Evolutionary conservation across 768 basidiomycete genomes (phyloP), one percentile per base, ranked within the genome.

Genomic region (Russula ochroleuca): DNA sequence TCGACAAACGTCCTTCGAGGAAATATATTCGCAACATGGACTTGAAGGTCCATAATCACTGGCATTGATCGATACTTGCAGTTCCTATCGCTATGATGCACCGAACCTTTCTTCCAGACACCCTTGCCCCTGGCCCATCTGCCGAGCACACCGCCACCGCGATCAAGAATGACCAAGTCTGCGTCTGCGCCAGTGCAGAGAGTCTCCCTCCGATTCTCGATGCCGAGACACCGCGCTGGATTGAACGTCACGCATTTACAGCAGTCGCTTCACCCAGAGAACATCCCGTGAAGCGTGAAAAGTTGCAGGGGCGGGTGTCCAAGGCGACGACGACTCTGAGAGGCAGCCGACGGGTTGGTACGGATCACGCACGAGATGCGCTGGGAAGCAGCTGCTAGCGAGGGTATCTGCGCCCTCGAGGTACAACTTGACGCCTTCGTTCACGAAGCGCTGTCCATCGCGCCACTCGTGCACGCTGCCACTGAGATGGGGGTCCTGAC

Each of bases 381-480:
- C 80, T 21, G 17, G 11, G 45, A 28, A 49, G 58, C 53, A 90
- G 90, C 90, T 92, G 72, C 93, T 93, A 1, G 94, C 94, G 59
- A 96, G 84, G 1, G 93, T 95, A 63, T 85, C 80, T 1, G 92
- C 94, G 23, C 90, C 92, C 70, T 90, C 90, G 14, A 96, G 76
- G 72, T 86, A 90, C 41, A 96, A 81, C 71, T 81, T 86, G 66
- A 87, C 82, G 10, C 92, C 93, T 64, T 88, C 83, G 73, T 94
- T 94, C 61, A 90, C 80, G 70, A 94, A 85, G 6, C 83, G 82
- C 68, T 86, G 83, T 8, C 88, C 90, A 65, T 91, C 89, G 15
- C 94, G 85, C 92, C 94, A 96, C 69, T 88, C 85, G 71, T 96
- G 88, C 14, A 88, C 76, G 8, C 94, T 93, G 69, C 95, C 92